phyloP scores from a whole-genome alignment of 2,329 filamentous ascomycete genomes.

The Ceratocystis huliohia region DNA sequence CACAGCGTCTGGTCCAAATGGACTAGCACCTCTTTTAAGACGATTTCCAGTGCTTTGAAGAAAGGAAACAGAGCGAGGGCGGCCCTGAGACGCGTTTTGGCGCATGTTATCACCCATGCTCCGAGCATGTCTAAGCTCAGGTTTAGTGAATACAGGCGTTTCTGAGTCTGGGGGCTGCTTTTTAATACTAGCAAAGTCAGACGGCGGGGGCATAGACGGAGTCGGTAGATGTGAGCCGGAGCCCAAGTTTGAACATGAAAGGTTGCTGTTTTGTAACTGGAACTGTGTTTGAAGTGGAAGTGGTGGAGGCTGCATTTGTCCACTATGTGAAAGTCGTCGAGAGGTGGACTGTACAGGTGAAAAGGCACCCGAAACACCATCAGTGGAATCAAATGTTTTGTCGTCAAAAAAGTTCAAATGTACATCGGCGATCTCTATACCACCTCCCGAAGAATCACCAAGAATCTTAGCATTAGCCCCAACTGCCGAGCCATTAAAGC shows the following conservation, averaged over 20 bases:
- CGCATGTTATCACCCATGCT: slow-evolving; percentile 37
- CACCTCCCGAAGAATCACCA: slow-evolving; percentile 33
- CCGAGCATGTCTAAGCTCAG: slow-evolving; percentile 45
- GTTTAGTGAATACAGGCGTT: slow-evolving; percentile 40
- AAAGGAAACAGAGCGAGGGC: slow-evolving; percentile 24
- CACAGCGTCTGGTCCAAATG: slow-evolving; percentile 45
- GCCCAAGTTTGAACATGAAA: not conserved
- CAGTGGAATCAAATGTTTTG: slow-evolving; percentile 1
- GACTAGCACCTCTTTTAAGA: slow-evolving; percentile 41
- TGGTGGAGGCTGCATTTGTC: slow-evolving; percentile 20
- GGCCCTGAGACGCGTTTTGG: not conserved
- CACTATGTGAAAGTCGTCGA: not conserved
- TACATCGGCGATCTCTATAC: slow-evolving; percentile 66
- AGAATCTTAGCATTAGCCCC: not conserved
- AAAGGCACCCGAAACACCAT: slow-evolving; percentile 8
- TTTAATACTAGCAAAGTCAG: slow-evolving; percentile 20
- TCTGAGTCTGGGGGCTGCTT: slow-evolving; percentile 12
- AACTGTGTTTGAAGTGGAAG: slow-evolving; percentile 19
- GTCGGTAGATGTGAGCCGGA: slow-evolving; percentile 12
- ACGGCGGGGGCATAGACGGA: slow-evolving; percentile 15
- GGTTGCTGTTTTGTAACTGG: slow-evolving; percentile 3
- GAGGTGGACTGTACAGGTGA: not conserved
- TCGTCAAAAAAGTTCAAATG: slow-evolving; percentile 79
- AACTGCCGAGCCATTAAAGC: slow-evolving; percentile 41
- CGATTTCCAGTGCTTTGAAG: slow-evolving; percentile 5